Percentiles rank a stretch among this genome's conserved stretches.
phyloP scores from a whole-genome alignment of 371 early-diverging fungal species.

The Fennellomyces sp. region DNA sequence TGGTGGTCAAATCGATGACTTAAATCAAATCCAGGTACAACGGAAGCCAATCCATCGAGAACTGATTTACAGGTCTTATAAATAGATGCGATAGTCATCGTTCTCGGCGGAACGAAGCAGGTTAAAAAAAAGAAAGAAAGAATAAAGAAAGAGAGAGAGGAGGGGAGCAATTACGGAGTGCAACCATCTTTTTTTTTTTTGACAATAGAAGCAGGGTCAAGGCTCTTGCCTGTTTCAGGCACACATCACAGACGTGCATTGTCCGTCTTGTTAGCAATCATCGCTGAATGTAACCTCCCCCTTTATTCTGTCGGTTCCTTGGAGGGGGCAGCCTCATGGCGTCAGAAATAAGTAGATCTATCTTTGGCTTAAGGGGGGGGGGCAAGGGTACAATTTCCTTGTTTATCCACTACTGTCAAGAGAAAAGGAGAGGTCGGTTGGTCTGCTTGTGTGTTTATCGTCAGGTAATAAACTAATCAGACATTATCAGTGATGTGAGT shows the following conservation, averaged over 20 bases:
- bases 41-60: slow-evolving; percentile 4
- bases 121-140: background rate
- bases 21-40: slow-evolving; percentile 10
- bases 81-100: background rate
- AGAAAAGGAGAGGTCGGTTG: background rate
- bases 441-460: background rate
- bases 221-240: background rate
- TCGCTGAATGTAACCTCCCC: background rate
- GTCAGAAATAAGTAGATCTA: background rate
- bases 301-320: slow-evolving; percentile 2
- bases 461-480: background rate
- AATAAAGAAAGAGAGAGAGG: slow-evolving; percentile 7
- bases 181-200: background rate
- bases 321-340: background rate
- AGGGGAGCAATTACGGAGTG: background rate
- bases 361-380: background rate
- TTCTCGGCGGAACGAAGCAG: slow-evolving; percentile 1
- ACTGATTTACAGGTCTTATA: slow-evolving; percentile 5
- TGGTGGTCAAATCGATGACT: slow-evolving; percentile 1
- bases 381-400: background rate
- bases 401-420: background rate
- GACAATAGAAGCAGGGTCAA: slow-evolving; percentile 11
- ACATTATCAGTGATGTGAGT: too few relatives aligned
- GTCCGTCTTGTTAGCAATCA: background rate
- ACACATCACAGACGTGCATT: background rate